Evolutionary conservation across 176 grass and related monocot species (phyloP).

Genomic region (Oryza punctata): DNA sequence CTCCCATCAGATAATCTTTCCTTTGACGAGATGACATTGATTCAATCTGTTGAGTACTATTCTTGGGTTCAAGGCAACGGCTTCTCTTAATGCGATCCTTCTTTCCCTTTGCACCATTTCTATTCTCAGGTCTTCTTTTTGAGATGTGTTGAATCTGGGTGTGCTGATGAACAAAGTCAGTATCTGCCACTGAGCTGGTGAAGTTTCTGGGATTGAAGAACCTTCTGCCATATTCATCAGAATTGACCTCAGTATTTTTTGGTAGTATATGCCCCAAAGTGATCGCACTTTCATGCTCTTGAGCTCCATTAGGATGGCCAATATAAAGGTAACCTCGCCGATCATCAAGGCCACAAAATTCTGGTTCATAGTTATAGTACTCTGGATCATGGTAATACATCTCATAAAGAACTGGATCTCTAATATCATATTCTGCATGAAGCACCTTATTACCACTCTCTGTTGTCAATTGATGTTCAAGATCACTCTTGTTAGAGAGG

Average conservation of each 20-base stretch:
- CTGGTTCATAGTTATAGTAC: conserved; percentile 29
- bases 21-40: background rate
- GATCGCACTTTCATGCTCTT: background rate
- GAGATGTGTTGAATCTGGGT: conserved; percentile 13
- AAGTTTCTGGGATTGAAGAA: conserved; percentile 21
- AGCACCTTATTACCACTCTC: conserved; percentile 22
- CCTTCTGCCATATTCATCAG: conserved; percentile 16
- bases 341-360: conserved; percentile 37
- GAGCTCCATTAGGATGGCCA: conserved; percentile 31
- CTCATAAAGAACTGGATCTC: conserved; percentile 28
- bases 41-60: conserved; percentile 5
- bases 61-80: background rate
- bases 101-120: conserved; percentile 36
- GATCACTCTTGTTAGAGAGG: conserved; percentile 17
- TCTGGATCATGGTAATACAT: conserved; percentile 38
- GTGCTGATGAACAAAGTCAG: conserved; percentile 18
- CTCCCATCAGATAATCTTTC: conserved; percentile 25
- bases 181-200: conserved; percentile 1
- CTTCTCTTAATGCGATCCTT: conserved; percentile 32
- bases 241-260: background rate
- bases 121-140: conserved; percentile 35
- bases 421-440: conserved; percentile 28
- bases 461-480: conserved; percentile 29
- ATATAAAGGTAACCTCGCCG: conserved; percentile 15
- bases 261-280: conserved; percentile 18